These are phyloP conservation scores for Erodium moschatum DNA, from an alignment of 441 rosid species.

Conservation along the genomic window DNA sequence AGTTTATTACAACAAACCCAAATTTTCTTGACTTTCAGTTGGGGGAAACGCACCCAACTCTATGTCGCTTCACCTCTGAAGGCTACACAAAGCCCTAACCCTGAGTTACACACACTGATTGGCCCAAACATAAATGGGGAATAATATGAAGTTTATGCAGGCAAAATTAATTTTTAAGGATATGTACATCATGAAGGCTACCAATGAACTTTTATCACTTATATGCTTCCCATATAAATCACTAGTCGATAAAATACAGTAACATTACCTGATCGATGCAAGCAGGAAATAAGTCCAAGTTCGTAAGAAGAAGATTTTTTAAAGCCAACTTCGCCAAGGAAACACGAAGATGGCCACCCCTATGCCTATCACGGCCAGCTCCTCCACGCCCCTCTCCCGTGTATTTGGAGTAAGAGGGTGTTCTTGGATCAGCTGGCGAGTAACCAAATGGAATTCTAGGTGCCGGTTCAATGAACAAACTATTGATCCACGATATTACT, in stretches of 20 bases:
- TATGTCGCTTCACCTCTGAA: no score
- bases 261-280: constrained; percentile 92
- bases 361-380: constrained; percentile 79
- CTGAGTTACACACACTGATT: not conserved
- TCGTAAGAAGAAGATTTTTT: constrained; percentile 93
- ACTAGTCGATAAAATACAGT: constrained; percentile 18
- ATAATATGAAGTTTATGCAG: not conserved
- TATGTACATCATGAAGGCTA: not conserved
- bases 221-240: not conserved
- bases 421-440: constrained; percentile 89
- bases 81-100: not conserved
- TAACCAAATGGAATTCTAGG: constrained; percentile 95
- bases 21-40: no score
- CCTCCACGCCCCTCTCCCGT: constrained; percentile 86
- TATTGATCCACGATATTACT: constrained; percentile 93
- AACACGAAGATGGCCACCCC: constrained; percentile 88
- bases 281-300: constrained; percentile 94
- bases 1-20: no score
- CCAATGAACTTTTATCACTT: not conserved
- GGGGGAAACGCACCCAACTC: no score
- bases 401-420: constrained; percentile 86
- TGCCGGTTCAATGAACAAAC: constrained; percentile 93
- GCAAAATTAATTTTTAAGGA: not conserved
- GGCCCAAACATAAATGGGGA: no score
- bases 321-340: constrained; percentile 89